A percentile compares a stretch with the other conserved stretches of the same genome.
These are phyloP conservation scores for Xylaria arbuscula DNA, from an alignment of 2,329 filamentous ascomycete species.

Conservation along the genomic window DNA sequence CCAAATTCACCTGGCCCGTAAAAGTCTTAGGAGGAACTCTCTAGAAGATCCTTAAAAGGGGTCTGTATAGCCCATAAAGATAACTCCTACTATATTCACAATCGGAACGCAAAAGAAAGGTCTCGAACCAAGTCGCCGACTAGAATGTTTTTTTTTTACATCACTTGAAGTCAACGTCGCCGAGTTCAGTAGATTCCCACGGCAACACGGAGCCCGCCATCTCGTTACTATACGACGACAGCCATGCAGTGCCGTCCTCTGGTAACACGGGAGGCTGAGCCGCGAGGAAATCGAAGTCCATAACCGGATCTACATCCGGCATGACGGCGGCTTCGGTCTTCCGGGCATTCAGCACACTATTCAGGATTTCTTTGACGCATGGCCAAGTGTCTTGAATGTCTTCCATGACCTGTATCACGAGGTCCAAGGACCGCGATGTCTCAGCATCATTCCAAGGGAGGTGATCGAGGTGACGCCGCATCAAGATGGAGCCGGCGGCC, in stretches of 20 bases:
- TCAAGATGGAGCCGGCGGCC: constrained; percentile 59
- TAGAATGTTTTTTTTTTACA: not conserved
- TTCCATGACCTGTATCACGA: constrained; percentile 61
- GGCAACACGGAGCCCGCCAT: constrained; percentile 35
- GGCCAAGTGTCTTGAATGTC: constrained; percentile 63
- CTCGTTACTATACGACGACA: constrained; percentile 32
- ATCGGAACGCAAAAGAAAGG: not conserved
- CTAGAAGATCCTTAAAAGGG: not conserved
- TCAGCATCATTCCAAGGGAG: constrained; percentile 56
- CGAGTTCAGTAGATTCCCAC: constrained; percentile 20
- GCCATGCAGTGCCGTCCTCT: constrained; percentile 31
- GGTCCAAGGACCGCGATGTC: constrained; percentile 62
- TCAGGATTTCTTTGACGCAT: constrained; percentile 57
- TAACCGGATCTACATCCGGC: constrained; percentile 39
- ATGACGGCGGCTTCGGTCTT: constrained; percentile 28
- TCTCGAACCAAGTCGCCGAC: not conserved
- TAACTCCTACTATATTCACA: no score
- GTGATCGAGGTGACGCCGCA: constrained; percentile 57
- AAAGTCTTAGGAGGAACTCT: not conserved
- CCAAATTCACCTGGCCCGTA: not conserved
- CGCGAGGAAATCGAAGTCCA: constrained; percentile 44
- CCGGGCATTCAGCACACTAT: constrained; percentile 47
- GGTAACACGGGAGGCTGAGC: constrained; percentile 9
- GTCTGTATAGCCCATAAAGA: not conserved
- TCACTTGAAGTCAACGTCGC: constrained; percentile 16